Evolutionary conservation across 2,329 filamentous ascomycete species (phyloP).

Genomic region (Botryotinia convoluta): DNA sequence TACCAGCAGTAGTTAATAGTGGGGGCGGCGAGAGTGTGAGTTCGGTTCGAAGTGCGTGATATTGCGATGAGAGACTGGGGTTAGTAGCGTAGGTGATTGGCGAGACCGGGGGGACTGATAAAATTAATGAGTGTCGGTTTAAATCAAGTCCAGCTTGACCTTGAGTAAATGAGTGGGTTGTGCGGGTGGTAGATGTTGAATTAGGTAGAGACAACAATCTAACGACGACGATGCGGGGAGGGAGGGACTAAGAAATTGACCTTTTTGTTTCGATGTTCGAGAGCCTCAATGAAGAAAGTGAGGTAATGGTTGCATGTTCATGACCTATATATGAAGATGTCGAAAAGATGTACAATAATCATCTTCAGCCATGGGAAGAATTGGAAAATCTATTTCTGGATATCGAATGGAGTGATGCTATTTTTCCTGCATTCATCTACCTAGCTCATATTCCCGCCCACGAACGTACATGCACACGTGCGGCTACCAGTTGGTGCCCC

Average conservation of each 20-base stretch:
- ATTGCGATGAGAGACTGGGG: conserved; percentile 19
- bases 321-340: conserved; percentile 20
- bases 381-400: conserved; percentile 22
- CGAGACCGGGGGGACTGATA: conserved; percentile 37
- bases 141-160: conserved; percentile 41
- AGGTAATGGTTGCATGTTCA: conserved; percentile 18
- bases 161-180: conserved; percentile 20
- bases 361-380: conserved; percentile 19
- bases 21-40: conserved; percentile 29
- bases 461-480: conserved; percentile 34
- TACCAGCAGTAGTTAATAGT: conserved; percentile 30
- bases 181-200: conserved; percentile 2
- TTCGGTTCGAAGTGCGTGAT: conserved; percentile 20
- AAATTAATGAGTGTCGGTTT: conserved; percentile 41
- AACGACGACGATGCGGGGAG: conserved; percentile 5
- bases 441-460: conserved; percentile 35
- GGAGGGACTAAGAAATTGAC: conserved; percentile 6
- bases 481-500: conserved; percentile 31
- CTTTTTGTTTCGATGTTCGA: conserved; percentile 11
- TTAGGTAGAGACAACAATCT: conserved; percentile 15
- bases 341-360: conserved; percentile 8
- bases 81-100: conserved; percentile 31
- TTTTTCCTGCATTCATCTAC: conserved; percentile 37
- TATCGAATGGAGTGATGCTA: conserved; percentile 37
- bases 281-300: conserved; percentile 20